A percentile compares a stretch with the other conserved stretches of the same genome.
Evolutionary conservation across 306 rosid genomes (phyloP).

Genomic region (Mimosa bimucronata): DNA sequence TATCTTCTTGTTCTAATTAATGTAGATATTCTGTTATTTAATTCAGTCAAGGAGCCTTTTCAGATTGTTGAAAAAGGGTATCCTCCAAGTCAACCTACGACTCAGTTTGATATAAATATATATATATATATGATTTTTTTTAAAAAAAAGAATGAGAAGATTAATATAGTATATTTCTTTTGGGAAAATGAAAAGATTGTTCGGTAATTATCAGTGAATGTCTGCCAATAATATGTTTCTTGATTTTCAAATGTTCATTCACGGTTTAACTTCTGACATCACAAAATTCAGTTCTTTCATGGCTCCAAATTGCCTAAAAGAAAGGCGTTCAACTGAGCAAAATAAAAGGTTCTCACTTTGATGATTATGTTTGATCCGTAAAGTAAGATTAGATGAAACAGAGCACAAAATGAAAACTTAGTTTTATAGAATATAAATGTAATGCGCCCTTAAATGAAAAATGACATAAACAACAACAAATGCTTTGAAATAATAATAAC

Average conservation of each 20-base stretch:
- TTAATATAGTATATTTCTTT: background rate
- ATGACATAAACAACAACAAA: background rate
- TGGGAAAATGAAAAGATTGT: background rate
- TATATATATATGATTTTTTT: no score
- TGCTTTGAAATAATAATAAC: no score
- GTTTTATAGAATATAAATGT: background rate
- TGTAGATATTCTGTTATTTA: background rate
- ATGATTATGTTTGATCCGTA: background rate
- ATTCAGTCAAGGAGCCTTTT: constrained; percentile 4
- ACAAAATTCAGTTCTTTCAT: no score
- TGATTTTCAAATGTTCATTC: background rate
- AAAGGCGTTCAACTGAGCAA: background rate
- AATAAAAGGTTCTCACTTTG: no score
- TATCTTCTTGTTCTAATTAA: constrained; percentile 11
- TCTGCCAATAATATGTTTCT: background rate
- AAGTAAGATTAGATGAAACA: background rate
- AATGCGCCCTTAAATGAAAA: background rate
- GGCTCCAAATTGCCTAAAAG: background rate
- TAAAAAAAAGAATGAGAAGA: no score
- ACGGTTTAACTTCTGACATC: background rate
- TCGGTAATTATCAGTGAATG: background rate
- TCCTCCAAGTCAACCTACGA: background rate
- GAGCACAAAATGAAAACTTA: no score
- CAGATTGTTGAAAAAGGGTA: background rate
- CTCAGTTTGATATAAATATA: no score